These are phyloP conservation scores for Gossypium thurberi DNA, from an alignment of 345 rosid genomes.

Conservation along the genomic window DNA sequence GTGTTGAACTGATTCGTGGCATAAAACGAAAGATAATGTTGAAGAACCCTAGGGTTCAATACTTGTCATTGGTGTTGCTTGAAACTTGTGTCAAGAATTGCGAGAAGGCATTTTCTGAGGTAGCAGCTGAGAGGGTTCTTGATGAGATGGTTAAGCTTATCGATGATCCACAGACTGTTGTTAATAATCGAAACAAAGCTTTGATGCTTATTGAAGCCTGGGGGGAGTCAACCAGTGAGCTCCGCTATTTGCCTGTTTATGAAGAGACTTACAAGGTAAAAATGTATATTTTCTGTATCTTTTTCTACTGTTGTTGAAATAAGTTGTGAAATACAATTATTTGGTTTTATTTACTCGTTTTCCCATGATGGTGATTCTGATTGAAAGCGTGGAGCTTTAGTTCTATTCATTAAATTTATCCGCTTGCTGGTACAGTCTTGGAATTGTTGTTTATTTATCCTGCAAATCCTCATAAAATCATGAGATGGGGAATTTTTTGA, in stretches of 20 bases:
- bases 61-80: conserved; percentile 78
- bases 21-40: conserved; percentile 79
- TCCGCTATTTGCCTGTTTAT: conserved; percentile 89
- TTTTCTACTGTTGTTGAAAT: not conserved
- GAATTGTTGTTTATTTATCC: not conserved
- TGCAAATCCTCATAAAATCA: not conserved
- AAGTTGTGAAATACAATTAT: not conserved
- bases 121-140: conserved; percentile 95
- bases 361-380: not conserved
- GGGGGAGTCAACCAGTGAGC: conserved; percentile 94
- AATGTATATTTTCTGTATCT: not conserved
- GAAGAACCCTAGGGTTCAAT: conserved; percentile 82
- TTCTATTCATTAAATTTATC: not conserved
- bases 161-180: conserved; percentile 94
- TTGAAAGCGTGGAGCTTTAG: not conserved
- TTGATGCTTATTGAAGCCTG: conserved; percentile 84
- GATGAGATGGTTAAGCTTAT: conserved; percentile 97
- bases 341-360: not conserved
- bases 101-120: conserved; percentile 95
- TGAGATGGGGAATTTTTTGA: not conserved
- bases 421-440: not conserved
- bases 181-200: conserved; percentile 85
- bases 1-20: conserved; percentile 86
- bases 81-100: conserved; percentile 93
- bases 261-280: conserved; percentile 98